phyloP scores from a whole-genome alignment of 495 filamentous ascomycete species.

The Aspergillus leporis region DNA sequence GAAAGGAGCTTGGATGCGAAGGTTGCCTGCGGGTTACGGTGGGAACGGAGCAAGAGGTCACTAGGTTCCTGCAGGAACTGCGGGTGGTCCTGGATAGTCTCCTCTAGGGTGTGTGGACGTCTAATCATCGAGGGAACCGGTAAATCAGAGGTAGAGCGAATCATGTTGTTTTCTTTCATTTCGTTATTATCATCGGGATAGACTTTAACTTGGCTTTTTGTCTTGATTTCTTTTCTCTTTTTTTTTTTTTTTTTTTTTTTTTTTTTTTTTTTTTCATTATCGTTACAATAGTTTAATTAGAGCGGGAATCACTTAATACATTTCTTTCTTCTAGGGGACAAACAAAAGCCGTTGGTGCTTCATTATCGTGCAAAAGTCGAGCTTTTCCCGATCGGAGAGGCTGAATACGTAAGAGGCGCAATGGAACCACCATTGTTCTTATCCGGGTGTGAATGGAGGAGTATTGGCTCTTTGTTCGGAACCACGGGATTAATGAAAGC shows the following conservation, averaged over 20 bases:
- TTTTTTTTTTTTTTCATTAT: background rate
- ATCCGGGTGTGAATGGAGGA: no score
- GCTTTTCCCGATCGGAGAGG: background rate
- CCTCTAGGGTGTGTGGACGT: conserved; percentile 28
- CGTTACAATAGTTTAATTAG: background rate
- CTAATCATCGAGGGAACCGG: conserved; percentile 20
- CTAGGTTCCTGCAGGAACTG: conserved; percentile 70
- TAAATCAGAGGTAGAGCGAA: background rate
- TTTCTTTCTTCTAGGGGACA: background rate
- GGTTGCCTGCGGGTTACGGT: conserved; percentile 92
- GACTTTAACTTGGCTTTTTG: background rate
- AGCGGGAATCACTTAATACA: no score
- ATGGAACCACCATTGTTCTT: background rate
- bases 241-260: background rate
- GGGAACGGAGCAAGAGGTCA: conserved; percentile 84
- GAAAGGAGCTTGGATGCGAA: conserved; percentile 85
- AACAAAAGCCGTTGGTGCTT: background rate
- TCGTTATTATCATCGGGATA: background rate
- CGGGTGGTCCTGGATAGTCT: conserved; percentile 57
- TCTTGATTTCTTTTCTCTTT: no score
- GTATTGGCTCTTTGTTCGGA: no score
- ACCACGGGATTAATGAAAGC: no score
- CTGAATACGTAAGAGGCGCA: background rate
- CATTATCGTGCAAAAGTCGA: background rate
- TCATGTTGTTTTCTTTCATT: background rate